These are phyloP conservation scores for Pelagomonas calceolata DNA, from an alignment of 108 stramenopile species.

Conservation along the genomic window DNA sequence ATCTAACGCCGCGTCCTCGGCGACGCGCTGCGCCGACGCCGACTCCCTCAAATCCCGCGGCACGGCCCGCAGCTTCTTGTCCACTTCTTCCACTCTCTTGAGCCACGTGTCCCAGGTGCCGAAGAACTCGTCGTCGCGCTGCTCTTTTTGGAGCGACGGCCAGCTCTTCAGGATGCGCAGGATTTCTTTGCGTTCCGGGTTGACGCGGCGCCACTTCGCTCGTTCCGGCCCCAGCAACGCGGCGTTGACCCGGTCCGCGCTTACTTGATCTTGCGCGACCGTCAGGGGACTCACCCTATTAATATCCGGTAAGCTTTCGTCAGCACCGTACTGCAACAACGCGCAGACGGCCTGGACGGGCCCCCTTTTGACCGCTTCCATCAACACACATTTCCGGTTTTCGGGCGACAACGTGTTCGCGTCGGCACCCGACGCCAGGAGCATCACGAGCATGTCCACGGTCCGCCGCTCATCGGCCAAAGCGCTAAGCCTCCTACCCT, in stretches of 20 bases:
- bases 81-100: background rate
- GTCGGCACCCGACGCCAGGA: background rate
- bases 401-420: background rate
- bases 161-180: background rate
- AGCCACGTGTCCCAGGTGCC: background rate
- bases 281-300: background rate
- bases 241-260: background rate
- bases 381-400: background rate
- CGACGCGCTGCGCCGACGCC: background rate
- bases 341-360: background rate
- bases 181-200: background rate
- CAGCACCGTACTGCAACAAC: background rate
- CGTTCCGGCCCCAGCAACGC: background rate
- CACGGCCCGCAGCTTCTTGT: no score
- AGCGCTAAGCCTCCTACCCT: background rate
- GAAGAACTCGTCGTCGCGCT: background rate
- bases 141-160: background rate
- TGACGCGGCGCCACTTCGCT: no score
- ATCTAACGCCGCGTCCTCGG: background rate
- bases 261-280: background rate
- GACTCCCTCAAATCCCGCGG: background rate
- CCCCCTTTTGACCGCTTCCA: background rate
- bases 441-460: background rate
- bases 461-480: background rate
- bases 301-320: background rate